These are phyloP conservation scores for Cenchrus fungigraminus DNA, from an alignment of 176 grass and related monocot genomes.

Conservation along the genomic window DNA sequence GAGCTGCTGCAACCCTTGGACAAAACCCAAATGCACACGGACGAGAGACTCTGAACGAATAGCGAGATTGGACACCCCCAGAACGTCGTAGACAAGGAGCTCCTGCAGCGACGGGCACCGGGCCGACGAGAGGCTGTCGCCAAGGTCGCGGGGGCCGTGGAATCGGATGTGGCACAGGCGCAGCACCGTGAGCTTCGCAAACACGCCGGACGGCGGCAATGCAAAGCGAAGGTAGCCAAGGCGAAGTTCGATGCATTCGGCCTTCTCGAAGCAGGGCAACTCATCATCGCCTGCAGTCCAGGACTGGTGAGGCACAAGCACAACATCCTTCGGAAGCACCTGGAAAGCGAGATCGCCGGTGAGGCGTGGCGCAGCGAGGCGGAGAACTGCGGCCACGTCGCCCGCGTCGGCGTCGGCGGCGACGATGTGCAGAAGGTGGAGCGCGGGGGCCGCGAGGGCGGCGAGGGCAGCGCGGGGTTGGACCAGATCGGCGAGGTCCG, in stretches of 20 bases:
- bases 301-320: too few species aligned
- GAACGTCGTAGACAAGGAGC: neutral
- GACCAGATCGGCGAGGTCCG: too few species aligned
- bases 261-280: constrained; percentile 26
- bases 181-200: neutral
- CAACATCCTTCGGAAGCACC: too few species aligned
- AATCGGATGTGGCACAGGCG: neutral
- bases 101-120: neutral
- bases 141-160: neutral
- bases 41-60: constrained; percentile 22
- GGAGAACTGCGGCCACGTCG: too few species aligned
- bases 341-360: too few species aligned
- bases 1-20: neutral
- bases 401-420: too few species aligned
- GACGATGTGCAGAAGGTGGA: too few species aligned
- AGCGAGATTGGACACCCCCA: neutral
- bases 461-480: too few species aligned
- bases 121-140: neutral
- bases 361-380: too few species aligned
- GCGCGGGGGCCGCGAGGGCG: too few species aligned
- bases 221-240: neutral
- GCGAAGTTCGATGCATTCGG: neutral
- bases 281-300: too few species aligned
- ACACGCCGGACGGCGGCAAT: neutral
- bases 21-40: neutral